Conservation (phyloP, 129 eudicot species). For the Logfia minima region DNA sequence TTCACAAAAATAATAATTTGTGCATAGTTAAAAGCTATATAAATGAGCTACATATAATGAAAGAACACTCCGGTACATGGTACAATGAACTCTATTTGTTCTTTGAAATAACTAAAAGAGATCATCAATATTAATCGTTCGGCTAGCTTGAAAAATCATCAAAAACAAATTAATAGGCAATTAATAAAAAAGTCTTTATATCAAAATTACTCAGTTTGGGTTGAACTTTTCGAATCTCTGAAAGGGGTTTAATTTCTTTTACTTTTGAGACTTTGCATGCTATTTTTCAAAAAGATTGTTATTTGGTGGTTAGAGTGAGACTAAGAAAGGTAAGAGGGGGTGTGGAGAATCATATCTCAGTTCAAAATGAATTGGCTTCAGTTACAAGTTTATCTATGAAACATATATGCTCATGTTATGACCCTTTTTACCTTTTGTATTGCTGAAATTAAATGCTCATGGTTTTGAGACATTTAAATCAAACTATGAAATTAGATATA, state of each 20-base stretch:
- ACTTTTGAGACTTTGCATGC: conserved; percentile 22
- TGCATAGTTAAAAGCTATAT: too few relatives aligned
- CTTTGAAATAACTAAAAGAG: background rate
- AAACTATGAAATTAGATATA: background rate
- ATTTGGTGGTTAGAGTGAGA: conserved; percentile 30
- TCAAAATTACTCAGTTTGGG: background rate
- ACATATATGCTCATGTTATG: conserved; percentile 7
- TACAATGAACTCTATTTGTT: background rate
- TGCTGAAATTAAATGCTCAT: background rate
- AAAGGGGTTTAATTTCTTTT: conserved; percentile 27
- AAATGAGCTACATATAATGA: too few relatives aligned
- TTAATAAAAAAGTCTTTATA: background rate
- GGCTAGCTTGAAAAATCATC: too few relatives aligned
- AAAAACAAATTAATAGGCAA: background rate
- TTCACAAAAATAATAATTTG: too few relatives aligned
- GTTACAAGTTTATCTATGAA: conserved; percentile 10
- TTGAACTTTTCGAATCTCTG: background rate
- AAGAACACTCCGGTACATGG: background rate
- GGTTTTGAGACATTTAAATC: background rate
- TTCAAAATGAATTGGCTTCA: conserved; percentile 17
- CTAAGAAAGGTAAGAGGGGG: conserved; percentile 22
- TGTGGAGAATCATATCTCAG: conserved; percentile 9
- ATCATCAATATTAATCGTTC: too few relatives aligned
- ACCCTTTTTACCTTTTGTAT: conserved; percentile 13
- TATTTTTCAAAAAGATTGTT: conserved; percentile 21